These are phyloP conservation scores for Pelagophyceae sp. DNA, from an alignment of 352 stramenopile species.

Conservation along the genomic window DNA sequence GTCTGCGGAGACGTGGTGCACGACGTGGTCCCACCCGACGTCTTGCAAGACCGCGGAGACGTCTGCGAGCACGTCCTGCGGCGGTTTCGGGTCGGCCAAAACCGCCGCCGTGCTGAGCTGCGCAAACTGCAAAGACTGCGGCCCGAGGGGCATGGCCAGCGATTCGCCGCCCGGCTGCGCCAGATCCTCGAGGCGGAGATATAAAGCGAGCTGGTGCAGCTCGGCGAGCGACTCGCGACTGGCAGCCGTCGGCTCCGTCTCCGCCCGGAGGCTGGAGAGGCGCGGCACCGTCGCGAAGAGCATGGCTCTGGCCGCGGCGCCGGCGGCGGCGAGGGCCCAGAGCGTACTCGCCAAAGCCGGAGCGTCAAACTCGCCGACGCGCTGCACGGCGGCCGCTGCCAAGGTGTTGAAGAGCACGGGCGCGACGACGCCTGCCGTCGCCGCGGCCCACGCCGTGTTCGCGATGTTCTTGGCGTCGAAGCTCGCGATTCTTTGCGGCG, in stretches of 20 bases:
- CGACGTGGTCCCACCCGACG: too few species aligned
- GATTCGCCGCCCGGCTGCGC: too few species aligned
- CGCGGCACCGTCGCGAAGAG: not conserved
- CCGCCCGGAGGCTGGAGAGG: not conserved
- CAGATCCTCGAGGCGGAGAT: not conserved
- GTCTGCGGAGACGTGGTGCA: too few species aligned
- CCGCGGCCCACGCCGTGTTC: not conserved
- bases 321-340: not conserved
- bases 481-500: not conserved
- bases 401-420: not conserved
- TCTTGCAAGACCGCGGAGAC: too few species aligned
- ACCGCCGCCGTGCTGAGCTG: too few species aligned
- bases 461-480: not conserved
- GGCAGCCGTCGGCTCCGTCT: too few species aligned
- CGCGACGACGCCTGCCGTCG: not conserved
- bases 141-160: too few species aligned
- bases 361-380: not conserved
- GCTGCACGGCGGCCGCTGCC: not conserved
- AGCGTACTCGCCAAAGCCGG: not conserved
- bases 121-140: too few species aligned
- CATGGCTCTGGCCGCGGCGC: too few species aligned
- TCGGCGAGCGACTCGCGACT: not conserved
- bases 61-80: too few species aligned
- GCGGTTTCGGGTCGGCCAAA: too few species aligned
- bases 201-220: not conserved